Conservation (phyloP, 208 protist genomes). For the Crithidia brevicula region DNA sequence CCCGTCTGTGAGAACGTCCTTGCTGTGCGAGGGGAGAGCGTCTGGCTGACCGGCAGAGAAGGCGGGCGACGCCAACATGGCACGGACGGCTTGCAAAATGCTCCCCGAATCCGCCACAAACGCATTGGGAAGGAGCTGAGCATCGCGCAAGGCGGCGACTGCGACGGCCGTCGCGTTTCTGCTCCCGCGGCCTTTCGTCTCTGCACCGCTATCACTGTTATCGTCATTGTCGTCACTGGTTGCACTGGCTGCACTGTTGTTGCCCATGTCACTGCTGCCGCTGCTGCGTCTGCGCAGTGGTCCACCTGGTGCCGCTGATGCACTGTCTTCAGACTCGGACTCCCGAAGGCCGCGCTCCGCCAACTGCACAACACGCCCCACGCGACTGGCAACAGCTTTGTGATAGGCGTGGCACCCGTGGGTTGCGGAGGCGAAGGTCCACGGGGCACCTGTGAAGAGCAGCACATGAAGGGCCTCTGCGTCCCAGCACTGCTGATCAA, state of each 20-base stretch:
- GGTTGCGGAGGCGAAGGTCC: constrained; percentile 14
- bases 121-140: constrained; percentile 1
- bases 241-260: background rate
- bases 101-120: background rate
- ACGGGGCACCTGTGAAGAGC: constrained; percentile 48
- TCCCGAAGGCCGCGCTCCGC: constrained; percentile 11
- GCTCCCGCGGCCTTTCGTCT: background rate
- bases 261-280: background rate
- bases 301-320: background rate
- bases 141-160: constrained; percentile 6
- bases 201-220: background rate
- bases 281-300: background rate
- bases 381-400: constrained; percentile 14
- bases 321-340: background rate
- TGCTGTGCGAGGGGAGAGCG: no score
- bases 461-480: constrained; percentile 63
- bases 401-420: constrained; percentile 28
- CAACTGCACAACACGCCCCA: constrained; percentile 22
- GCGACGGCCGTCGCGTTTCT: no score
- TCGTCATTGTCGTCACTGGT: background rate
- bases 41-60: background rate
- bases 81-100: constrained; percentile 1
- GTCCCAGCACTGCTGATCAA: constrained; percentile 70
- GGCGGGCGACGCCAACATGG: background rate
- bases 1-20: no score